Base-by-base conservation (phyloP, 805 yeast species). In the Kodamaea hsintzibuensis region DNA sequence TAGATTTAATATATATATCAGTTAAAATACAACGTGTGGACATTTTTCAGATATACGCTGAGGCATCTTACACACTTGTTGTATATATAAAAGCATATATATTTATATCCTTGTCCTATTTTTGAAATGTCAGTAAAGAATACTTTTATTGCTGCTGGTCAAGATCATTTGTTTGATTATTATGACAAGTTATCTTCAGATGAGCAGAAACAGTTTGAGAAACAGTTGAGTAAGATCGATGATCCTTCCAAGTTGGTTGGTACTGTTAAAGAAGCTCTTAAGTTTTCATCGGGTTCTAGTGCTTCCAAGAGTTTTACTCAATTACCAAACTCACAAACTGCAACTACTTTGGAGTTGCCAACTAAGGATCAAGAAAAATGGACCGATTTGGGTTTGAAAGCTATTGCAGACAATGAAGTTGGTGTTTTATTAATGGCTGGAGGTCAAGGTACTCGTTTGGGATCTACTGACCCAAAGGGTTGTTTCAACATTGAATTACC, bases 391-490 rank as follows among this genome's bases (percentile, higher is more conserved):
- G 99, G 99, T 12, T 69, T 86, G 14, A 74, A 82, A 22, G 88
- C 93, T 30, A 86, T 95, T 51, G 69, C 82, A 14, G 69, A 76
- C 12, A 86, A 86, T 58, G 82, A 88, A 63, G 98, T 93, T 19
- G 99, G 91, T 35, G 93, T 95, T 4, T 78, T 95, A 43, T 77
- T 95, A 50, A 87, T 95, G 89, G 98, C 99, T 10, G 99, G 99
- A 53, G 99, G 99, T 49, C 99, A 95, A 71, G 99, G 99, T 33
- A 89, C 98, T 7, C 80, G 99, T 57, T 77, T 95, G 52, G 99
- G 99, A 1, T 91, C 97, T 1, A 74, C 84, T 3, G 83, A 76
- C 22, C 99, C 99, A 38, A 95, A 95, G 71, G 99, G 99, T 1
- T 93, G 98, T 71, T 95, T 83, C 67, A 83, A 93, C 67, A 86